Evolutionary conservation across 495 filamentous ascomycete species (phyloP), one percentile per base, ranked within the genome.

Genomic region (Glutinoglossum americanum): DNA sequence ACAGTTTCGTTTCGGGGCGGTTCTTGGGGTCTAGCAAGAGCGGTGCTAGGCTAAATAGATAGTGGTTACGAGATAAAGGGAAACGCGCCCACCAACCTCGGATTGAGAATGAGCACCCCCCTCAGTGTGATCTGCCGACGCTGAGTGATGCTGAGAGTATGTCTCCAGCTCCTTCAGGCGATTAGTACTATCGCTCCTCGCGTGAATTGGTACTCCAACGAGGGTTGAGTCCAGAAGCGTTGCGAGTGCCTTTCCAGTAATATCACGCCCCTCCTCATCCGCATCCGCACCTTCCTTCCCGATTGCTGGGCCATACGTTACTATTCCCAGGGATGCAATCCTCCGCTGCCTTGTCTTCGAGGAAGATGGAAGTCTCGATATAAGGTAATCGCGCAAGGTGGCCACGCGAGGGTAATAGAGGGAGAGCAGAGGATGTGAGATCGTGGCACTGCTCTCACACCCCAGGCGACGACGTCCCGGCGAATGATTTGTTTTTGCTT

Each of bases 381-480:
- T 66, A 54, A 92, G 71, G 68, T 88, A 89, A 35, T 84, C 72
- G 45, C 88, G 80, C 54, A 97, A 69, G 0, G 83, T 81, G 35
- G 79, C 65, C 15, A 87, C 74, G 32, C 76, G 64, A 3, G 73
- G 68, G 69, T 94, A 95, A 71, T 85, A 93, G 60, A 79, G 74
- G 49, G 73, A 77, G 54, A 97, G 75, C 28, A 94, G 74, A 21
- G 81, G 79, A 68, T 88, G 83, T n/a, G 54, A 45, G 49, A 56
- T 9, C 8, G 23, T 39, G 15, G 54, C 23, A 13, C 8, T 25
- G 28, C 25, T n/a, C 15, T 30, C 35, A 26, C 26, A 4, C 23
- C 11, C 13, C 1, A 32, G 6, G 15, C 0, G 54, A 25, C 30
- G 19, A 23, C 13, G 17, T 27, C 21, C 54, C 8, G 54, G 2